Conservation (phyloP, 148 eudicot species). For the Suaeda aralocaspica region DNA sequence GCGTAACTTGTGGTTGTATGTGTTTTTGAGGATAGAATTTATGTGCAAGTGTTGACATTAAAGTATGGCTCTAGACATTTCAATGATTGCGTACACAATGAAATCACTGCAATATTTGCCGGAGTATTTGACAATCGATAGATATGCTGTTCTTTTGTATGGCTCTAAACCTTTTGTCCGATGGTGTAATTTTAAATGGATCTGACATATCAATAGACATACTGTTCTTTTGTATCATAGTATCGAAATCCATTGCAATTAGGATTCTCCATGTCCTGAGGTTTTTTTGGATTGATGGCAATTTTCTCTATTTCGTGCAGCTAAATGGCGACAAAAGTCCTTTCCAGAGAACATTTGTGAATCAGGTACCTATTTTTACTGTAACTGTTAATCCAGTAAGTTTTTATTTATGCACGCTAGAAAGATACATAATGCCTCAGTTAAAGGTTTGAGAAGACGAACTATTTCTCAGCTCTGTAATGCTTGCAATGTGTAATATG, state of each 20-base stretch:
- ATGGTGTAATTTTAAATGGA: neutral
- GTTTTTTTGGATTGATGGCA: conserved; percentile 8
- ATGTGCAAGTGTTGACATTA: neutral
- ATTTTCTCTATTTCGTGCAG: conserved; percentile 44
- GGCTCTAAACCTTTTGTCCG: no score
- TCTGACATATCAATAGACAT: neutral
- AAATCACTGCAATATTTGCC: neutral
- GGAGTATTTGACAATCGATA: neutral
- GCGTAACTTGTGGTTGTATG: neutral
- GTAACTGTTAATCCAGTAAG: neutral
- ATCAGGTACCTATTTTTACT: conserved; percentile 58
- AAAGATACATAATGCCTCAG: neutral
- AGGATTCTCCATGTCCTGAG: neutral
- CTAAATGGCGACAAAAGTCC: conserved; percentile 96
- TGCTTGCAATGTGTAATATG: neutral
- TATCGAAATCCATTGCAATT: neutral
- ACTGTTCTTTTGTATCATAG: neutral
- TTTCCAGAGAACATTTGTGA: conserved; percentile 91
- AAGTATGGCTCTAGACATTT: neutral
- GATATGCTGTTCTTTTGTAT: neutral
- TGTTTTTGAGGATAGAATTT: conserved; percentile 2
- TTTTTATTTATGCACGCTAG: neutral
- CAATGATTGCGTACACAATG: no score
- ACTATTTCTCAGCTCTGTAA: no score
- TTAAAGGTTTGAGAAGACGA: neutral